Evolutionary conservation across 805 yeast genomes (phyloP), one percentile per base, ranked within the genome.

Genomic region (Pichia phayaonensis): DNA sequence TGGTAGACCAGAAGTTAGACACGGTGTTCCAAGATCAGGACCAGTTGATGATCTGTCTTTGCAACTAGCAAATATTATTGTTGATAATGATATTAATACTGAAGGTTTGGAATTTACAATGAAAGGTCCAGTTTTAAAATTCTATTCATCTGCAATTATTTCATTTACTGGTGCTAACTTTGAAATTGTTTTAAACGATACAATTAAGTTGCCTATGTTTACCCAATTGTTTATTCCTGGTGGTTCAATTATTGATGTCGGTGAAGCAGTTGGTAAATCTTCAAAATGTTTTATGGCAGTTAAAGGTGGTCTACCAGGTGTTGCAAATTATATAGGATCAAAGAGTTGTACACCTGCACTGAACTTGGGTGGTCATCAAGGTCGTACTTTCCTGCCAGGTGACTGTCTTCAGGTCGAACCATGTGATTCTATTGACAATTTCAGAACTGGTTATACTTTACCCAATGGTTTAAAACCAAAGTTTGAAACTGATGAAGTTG

Each of bases 281-380:
- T 59, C 59, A 1, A 60, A 57, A 49, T 56, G 61, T 44, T 63
- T 62, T 42, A 42, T 63, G 38, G 64, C 68, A 16, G 42, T 63
- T 13, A 60, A 61, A 50, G 68, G 68, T 23, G 68, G 68, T 6
- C 53, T 63, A 8, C 66, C 65, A 8, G 60, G 57, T 31, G 68
- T 63, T 44, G 68, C 68, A 7, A 13, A 31, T 1, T 63, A 62
- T 49, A 46, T 63, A 21, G 66, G 64, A 6, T 63, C 67, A 5
- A 63, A 63, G 40, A 53, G 62, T 49, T 63, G 67, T 49, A 54
- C 62, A 7, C 67, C 67, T 21, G 54, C 64, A 4, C 48, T 63
- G 16, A 51, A 50, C 8, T 40, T 63, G 8, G 67, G 67, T 40
- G 67, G 67, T 12, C 67, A 63, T 48, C 67, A 63, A 48, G 67